These are phyloP conservation scores for Arctium minus DNA, from an alignment of 129 eudicot species.

Conservation along the genomic window DNA sequence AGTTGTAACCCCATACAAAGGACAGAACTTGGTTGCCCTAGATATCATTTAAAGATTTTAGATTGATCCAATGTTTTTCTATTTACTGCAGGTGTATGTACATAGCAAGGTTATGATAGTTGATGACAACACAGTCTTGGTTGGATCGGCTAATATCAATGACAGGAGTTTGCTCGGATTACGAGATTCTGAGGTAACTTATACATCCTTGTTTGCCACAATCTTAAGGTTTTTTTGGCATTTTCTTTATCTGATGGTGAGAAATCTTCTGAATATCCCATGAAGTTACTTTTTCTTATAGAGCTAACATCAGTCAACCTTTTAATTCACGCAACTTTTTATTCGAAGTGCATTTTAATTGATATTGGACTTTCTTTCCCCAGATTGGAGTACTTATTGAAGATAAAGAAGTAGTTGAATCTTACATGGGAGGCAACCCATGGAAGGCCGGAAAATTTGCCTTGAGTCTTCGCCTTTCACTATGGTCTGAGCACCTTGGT, in stretches of 20 bases:
- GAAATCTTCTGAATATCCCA: neutral
- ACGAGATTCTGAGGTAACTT: slow-evolving; percentile 85
- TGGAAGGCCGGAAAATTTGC: slow-evolving; percentile 98
- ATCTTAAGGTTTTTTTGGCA: neutral
- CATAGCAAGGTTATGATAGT: slow-evolving; percentile 97
- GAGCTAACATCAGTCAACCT: neutral
- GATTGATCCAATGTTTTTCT: neutral
- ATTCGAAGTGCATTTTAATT: neutral
- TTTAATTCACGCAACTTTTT: neutral
- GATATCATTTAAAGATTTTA: neutral
- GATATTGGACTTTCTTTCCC: neutral
- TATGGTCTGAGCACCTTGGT: slow-evolving; percentile 99
- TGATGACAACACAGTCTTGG: slow-evolving; percentile 75
- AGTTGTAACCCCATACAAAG: neutral
- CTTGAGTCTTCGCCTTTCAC: slow-evolving; percentile 81
- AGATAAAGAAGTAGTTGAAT: slow-evolving; percentile 80
- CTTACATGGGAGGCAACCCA: slow-evolving; percentile 80
- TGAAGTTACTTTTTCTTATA: neutral
- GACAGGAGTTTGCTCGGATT: slow-evolving; percentile 98
- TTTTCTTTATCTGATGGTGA: neutral
- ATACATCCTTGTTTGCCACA: slow-evolving; percentile 1
- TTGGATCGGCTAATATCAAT: slow-evolving; percentile 94
- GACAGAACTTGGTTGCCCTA: neutral
- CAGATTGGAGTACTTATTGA: slow-evolving; percentile 95
- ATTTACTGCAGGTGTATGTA: slow-evolving; percentile 64